Conservation (phyloP, 495 filamentous ascomycete species). For the Physcia stellaris region DNA sequence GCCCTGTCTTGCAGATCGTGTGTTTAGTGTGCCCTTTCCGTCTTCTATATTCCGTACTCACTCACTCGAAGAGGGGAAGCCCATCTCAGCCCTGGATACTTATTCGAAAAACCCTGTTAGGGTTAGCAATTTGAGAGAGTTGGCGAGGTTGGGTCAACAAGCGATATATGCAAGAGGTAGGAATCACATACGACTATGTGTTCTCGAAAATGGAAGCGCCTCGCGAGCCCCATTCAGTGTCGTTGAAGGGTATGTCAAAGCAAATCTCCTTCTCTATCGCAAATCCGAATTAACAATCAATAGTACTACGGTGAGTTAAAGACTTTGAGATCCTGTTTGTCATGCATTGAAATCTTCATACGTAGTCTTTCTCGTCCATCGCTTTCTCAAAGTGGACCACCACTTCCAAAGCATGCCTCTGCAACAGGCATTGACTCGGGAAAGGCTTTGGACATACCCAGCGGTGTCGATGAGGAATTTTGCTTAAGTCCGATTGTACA, state of each 20-base stretch:
- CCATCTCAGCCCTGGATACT: too few species aligned
- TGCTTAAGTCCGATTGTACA: constrained; percentile 47
- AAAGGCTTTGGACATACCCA: background rate
- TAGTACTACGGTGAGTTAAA: constrained; percentile 36
- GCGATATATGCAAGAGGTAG: too few species aligned
- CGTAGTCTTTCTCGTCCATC: background rate
- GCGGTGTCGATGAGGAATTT: constrained; percentile 26
- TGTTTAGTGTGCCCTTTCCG: too few species aligned
- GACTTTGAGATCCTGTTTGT: background rate
- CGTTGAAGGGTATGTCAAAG: constrained; percentile 77
- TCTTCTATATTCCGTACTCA: too few species aligned
- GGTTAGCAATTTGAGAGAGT: too few species aligned
- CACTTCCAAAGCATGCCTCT: background rate
- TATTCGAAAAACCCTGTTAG: too few species aligned
- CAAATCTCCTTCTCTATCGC: constrained; percentile 10
- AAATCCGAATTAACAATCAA: constrained; percentile 20
- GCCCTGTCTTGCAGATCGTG: too few species aligned
- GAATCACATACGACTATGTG: too few species aligned
- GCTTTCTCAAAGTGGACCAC: background rate
- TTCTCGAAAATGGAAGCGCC: constrained; percentile 48
- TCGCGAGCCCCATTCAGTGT: constrained; percentile 74
- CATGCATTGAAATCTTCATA: background rate
- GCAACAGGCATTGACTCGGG: background rate
- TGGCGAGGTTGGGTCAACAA: too few species aligned
- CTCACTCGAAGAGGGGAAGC: too few species aligned